phyloP scores from a whole-genome alignment of 192 early-diverging fungal genomes.

The Glomus cerebriforme region DNA sequence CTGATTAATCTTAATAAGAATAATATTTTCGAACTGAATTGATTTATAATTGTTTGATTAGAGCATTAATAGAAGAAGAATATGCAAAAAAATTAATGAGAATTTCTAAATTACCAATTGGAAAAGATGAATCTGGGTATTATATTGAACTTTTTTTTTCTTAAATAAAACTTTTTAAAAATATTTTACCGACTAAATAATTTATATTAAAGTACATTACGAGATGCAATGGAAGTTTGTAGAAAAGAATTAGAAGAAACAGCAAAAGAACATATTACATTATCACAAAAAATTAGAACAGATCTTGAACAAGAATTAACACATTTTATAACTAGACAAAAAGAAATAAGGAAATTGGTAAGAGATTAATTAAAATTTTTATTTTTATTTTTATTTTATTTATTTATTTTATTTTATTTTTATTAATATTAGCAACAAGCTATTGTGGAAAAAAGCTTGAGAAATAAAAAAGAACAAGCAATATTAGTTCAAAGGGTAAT shows the following conservation, averaged over 20 bases:
- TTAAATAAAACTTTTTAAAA: neutral
- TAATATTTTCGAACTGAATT: neutral
- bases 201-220: conserved; percentile 51
- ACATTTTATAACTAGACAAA: conserved; percentile 68
- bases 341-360: conserved; percentile 61
- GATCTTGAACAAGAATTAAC: conserved; percentile 61
- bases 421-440: conserved; percentile 41
- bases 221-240: conserved; percentile 57
- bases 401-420: neutral
- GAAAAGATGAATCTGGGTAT: conserved; percentile 72
- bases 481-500: conserved; percentile 48
- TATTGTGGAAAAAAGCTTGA: conserved; percentile 51
- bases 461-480: conserved; percentile 56
- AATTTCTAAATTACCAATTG: conserved; percentile 57
- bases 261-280: conserved; percentile 62
- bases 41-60: conserved; percentile 11
- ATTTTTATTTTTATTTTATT: neutral
- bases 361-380: neutral
- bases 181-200: neutral
- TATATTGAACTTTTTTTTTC: neutral
- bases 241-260: conserved; percentile 64
- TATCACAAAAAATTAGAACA: conserved; percentile 62
- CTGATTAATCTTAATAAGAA: neutral
- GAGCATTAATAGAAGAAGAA: conserved; percentile 70
- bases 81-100: conserved; percentile 68